Percentiles rank a stretch among this genome's conserved stretches.
These are phyloP conservation scores for Cutaneotrichosporon dermatis DNA, from an alignment of 1,284 basidiomycete genomes.

Conservation along the genomic window DNA sequence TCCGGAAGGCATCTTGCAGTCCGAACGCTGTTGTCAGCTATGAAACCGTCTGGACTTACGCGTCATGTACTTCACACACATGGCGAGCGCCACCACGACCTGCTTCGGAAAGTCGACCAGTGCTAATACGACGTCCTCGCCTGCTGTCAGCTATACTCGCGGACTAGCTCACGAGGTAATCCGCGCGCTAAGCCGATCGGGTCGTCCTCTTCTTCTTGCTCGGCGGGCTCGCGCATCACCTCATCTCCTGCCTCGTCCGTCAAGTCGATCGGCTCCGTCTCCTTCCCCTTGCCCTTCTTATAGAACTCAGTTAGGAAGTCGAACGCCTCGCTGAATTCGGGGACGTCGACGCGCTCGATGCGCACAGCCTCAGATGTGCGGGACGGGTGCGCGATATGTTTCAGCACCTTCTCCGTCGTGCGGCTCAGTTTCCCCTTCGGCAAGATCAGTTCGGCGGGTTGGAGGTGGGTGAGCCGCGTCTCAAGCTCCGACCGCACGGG, in stretches of 20 bases:
- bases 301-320: slow-evolving; percentile 69
- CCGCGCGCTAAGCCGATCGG: slow-evolving; percentile 24
- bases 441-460: slow-evolving; percentile 77
- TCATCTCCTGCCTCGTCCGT: slow-evolving; percentile 19
- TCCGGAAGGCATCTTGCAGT: slow-evolving; percentile 68
- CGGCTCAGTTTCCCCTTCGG: slow-evolving; percentile 61
- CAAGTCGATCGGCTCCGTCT: slow-evolving; percentile 23
- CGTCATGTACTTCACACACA: slow-evolving; percentile 70
- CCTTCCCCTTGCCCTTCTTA: slow-evolving; percentile 17
- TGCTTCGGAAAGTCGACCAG: slow-evolving; percentile 66
- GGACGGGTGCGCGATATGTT: slow-evolving; percentile 58
- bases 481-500: slow-evolving; percentile 81
- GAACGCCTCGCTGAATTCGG: slow-evolving; percentile 70
- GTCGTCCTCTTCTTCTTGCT: neutral
- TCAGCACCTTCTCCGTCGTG: slow-evolving; percentile 71
- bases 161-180: slow-evolving; percentile 22
- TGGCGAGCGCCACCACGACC: slow-evolving; percentile 63
- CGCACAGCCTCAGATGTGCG: slow-evolving; percentile 44
- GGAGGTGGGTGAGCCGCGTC: slow-evolving; percentile 70
- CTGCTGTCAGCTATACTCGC: slow-evolving; percentile 11
- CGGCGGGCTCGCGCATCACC: slow-evolving; percentile 1
- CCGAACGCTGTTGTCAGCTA: slow-evolving; percentile 55
- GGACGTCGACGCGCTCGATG: slow-evolving; percentile 61
- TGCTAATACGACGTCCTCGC: slow-evolving; percentile 45
- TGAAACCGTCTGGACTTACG: slow-evolving; percentile 19